These are phyloP conservation scores for Drechslera avenae DNA, from an alignment of 2,329 filamentous ascomycete species.

Conservation along the genomic window DNA sequence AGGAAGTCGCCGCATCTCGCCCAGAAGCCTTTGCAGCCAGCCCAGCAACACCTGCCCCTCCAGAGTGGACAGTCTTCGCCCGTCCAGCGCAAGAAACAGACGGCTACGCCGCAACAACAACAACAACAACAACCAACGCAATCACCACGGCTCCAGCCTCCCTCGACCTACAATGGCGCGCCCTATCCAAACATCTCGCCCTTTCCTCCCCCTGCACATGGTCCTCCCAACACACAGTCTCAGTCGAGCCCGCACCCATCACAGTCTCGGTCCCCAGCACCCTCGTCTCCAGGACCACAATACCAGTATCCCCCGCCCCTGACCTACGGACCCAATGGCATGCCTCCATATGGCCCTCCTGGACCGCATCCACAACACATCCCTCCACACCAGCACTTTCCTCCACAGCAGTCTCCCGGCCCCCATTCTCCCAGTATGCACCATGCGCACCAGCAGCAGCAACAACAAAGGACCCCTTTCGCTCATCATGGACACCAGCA, in stretches of 20 bases:
- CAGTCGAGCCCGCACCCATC: slow-evolving; percentile 30
- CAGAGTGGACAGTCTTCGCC: slow-evolving; percentile 27
- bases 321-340: slow-evolving; percentile 30
- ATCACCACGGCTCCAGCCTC: slow-evolving; percentile 29
- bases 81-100: slow-evolving; percentile 39
- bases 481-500: slow-evolving; percentile 37
- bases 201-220: slow-evolving; percentile 37
- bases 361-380: slow-evolving; percentile 36
- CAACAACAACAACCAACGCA: slow-evolving; percentile 16
- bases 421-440: slow-evolving; percentile 43
- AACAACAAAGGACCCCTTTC: slow-evolving; percentile 41
- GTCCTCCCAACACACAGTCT: slow-evolving; percentile 23
- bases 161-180: slow-evolving; percentile 35
- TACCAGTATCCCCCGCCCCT: slow-evolving; percentile 33
- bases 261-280: slow-evolving; percentile 38
- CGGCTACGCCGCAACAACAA: slow-evolving; percentile 24
- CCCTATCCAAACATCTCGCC: slow-evolving; percentile 47
- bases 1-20: slow-evolving; percentile 34
- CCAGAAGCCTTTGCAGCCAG: slow-evolving; percentile 23
- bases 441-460: slow-evolving; percentile 31
- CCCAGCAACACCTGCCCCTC: slow-evolving; percentile 5
- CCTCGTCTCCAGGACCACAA: slow-evolving; percentile 44
- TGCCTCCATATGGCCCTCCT: slow-evolving; percentile 35
- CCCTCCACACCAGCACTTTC: slow-evolving; percentile 35
- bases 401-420: slow-evolving; percentile 31